Conservation (phyloP, 768 basidiomycete species). For the Mrakia gelida region DNA sequence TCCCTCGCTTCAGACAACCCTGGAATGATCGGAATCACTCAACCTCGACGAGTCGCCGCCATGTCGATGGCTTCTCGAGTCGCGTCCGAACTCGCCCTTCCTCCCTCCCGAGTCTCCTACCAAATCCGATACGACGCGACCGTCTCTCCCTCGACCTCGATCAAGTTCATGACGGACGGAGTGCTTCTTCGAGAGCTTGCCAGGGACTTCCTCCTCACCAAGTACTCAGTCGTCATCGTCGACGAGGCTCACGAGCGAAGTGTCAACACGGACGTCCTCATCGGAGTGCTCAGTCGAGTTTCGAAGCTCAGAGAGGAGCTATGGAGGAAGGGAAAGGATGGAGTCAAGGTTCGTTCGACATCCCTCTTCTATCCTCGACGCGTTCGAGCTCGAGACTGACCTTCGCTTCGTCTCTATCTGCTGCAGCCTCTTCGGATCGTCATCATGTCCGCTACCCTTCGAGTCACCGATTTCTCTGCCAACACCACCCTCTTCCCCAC, state of each 20-base stretch:
- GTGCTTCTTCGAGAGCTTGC: constrained; percentile 89
- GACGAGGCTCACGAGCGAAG: constrained; percentile 98
- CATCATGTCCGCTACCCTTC: constrained; percentile 98
- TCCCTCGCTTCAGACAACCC: constrained; percentile 77
- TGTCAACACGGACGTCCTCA: constrained; percentile 95
- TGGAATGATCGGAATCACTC: constrained; percentile 96
- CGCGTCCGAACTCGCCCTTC: constrained; percentile 81
- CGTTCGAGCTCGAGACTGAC: neutral
- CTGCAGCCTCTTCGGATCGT: constrained; percentile 77
- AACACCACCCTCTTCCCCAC: constrained; percentile 73
- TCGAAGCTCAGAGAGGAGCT: constrained; percentile 80
- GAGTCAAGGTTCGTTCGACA: constrained; percentile 55
- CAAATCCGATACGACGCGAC: constrained; percentile 98
- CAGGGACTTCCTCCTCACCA: constrained; percentile 84
- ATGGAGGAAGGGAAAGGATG: constrained; percentile 69
- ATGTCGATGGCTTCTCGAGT: constrained; percentile 94
- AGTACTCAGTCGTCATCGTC: constrained; percentile 90
- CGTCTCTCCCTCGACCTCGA: constrained; percentile 77
- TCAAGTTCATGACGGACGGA: constrained; percentile 99
- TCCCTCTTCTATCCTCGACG: neutral
- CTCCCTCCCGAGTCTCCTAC: constrained; percentile 76
- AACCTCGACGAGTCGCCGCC: constrained; percentile 94
- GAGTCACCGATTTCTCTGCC: constrained; percentile 84
- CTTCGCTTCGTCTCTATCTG: no score
- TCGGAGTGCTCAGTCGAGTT: constrained; percentile 93